Evolutionary conservation across 106 monocot species (phyloP).

Genomic region (Iris macrosiphon): DNA sequence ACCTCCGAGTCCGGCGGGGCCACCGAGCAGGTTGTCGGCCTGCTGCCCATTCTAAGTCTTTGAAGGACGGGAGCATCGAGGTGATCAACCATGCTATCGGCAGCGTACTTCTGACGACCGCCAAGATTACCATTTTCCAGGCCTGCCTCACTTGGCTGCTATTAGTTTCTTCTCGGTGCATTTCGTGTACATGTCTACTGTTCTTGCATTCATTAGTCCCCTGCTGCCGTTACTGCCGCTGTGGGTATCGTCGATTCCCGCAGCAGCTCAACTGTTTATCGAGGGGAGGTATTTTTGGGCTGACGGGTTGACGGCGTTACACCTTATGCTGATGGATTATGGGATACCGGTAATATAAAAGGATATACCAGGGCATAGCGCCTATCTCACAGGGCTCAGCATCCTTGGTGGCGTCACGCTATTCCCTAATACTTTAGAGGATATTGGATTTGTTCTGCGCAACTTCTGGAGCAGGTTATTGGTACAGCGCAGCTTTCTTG

Average conservation of each 20-base stretch:
- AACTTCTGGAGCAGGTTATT: too few species aligned
- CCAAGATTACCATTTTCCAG: conserved; percentile 56
- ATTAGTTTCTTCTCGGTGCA: conserved; percentile 51
- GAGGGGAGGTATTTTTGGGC: conserved; percentile 53
- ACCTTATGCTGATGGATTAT: conserved; percentile 60
- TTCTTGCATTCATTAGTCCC: conserved; percentile 38
- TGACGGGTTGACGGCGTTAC: conserved; percentile 17
- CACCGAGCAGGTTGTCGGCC: conserved; percentile 45
- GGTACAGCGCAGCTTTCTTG: too few species aligned
- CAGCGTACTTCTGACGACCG: conserved; percentile 55
- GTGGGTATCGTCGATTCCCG: conserved; percentile 51
- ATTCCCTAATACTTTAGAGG: conserved; percentile 67
- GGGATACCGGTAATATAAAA: conserved; percentile 48
- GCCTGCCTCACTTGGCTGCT: conserved; percentile 56
- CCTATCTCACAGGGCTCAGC: conserved; percentile 62
- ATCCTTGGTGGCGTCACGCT: conserved; percentile 66
- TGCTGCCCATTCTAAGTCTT: conserved; percentile 47
- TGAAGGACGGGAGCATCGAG: conserved; percentile 33
- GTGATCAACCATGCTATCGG: conserved; percentile 59
- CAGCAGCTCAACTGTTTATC: conserved; percentile 36
- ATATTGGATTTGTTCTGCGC: too few species aligned
- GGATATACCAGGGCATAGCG: conserved; percentile 59
- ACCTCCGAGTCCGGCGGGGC: conserved; percentile 58
- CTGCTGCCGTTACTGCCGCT: conserved; percentile 46
- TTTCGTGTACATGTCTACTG: conserved; percentile 59